Conservation (phyloP, 2,329 filamentous ascomycete genomes). For the Penicillium verrucosum region DNA sequence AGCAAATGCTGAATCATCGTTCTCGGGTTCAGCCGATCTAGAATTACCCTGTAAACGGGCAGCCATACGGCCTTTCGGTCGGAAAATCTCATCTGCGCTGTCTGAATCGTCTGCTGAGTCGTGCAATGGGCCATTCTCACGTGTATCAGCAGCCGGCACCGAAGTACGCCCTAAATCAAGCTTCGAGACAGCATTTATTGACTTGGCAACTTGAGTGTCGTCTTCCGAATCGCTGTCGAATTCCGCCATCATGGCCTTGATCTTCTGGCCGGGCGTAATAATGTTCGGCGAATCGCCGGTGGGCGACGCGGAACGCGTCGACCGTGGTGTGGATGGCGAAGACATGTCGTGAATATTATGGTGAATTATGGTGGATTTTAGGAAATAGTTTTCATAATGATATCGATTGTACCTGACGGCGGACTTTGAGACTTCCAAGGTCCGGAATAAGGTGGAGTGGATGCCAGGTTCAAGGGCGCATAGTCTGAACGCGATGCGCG, state of each 20-base stretch:
- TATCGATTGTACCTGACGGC: neutral
- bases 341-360: slow-evolving; percentile 24
- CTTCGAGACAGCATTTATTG: slow-evolving; percentile 13
- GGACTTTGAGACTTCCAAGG: slow-evolving; percentile 5
- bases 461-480: slow-evolving; percentile 15
- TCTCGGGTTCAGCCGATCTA: neutral
- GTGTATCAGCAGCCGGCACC: neutral
- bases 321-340: slow-evolving; percentile 32
- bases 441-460: slow-evolving; percentile 1
- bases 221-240: slow-evolving; percentile 48
- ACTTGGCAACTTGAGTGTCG: slow-evolving; percentile 35
- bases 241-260: slow-evolving; percentile 49
- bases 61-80: slow-evolving; percentile 63
- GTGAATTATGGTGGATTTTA: neutral
- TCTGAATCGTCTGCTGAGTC: slow-evolving; percentile 37
- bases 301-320: slow-evolving; percentile 33
- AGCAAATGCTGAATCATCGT: slow-evolving; percentile 40
- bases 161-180: slow-evolving; percentile 17
- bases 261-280: slow-evolving; percentile 47
- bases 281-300: slow-evolving; percentile 31
- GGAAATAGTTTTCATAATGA: slow-evolving; percentile 4
- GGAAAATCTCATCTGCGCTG: slow-evolving; percentile 49
- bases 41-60: slow-evolving; percentile 56
- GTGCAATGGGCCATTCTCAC: slow-evolving; percentile 8
- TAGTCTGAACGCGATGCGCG: slow-evolving; percentile 25